These are phyloP conservation scores for Globisporangium camurandrum DNA, from an alignment of 352 stramenopile genomes.

Conservation along the genomic window DNA sequence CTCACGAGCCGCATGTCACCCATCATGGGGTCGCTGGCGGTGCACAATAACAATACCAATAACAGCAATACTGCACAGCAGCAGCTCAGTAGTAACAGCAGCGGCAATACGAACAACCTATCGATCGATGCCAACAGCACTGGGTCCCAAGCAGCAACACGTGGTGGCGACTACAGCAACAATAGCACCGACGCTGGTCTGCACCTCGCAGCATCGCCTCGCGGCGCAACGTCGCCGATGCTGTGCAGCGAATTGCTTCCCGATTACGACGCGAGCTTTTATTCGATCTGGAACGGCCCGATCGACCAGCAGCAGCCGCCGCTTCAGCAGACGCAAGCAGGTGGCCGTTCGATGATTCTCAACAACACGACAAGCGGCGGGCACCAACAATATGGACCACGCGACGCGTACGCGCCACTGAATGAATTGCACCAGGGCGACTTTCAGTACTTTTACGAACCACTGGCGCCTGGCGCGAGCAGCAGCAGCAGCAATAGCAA, in stretches of 20 bases:
- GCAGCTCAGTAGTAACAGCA: background rate
- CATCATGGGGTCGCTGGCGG: slow-evolving; percentile 8
- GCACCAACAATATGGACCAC: slow-evolving; percentile 7
- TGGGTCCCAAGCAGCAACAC: background rate
- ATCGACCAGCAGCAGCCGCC: too few relatives aligned
- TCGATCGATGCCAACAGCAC: slow-evolving; percentile 9
- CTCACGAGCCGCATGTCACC: slow-evolving; percentile 15
- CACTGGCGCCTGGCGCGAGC: too few relatives aligned
- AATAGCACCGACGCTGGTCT: slow-evolving; percentile 7
- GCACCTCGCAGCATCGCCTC: slow-evolving; percentile 17
- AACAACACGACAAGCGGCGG: background rate
- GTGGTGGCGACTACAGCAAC: background rate
- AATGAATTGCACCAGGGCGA: slow-evolving; percentile 65
- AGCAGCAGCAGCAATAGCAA: slow-evolving; percentile 26
- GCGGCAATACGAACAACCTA: background rate
- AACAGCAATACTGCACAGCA: background rate
- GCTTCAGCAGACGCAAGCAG: slow-evolving; percentile 6
- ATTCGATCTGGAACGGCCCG: slow-evolving; percentile 58
- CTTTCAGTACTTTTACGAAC: slow-evolving; percentile 62
- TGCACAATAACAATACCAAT: slow-evolving; percentile 4
- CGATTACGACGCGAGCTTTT: slow-evolving; percentile 62
- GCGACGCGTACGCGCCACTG: slow-evolving; percentile 62
- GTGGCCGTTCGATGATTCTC: background rate
- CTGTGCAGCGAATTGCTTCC: slow-evolving; percentile 53
- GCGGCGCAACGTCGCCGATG: slow-evolving; percentile 23